phyloP scores from a whole-genome alignment of 148 eudicot species.

The Persicaria maculosa region DNA sequence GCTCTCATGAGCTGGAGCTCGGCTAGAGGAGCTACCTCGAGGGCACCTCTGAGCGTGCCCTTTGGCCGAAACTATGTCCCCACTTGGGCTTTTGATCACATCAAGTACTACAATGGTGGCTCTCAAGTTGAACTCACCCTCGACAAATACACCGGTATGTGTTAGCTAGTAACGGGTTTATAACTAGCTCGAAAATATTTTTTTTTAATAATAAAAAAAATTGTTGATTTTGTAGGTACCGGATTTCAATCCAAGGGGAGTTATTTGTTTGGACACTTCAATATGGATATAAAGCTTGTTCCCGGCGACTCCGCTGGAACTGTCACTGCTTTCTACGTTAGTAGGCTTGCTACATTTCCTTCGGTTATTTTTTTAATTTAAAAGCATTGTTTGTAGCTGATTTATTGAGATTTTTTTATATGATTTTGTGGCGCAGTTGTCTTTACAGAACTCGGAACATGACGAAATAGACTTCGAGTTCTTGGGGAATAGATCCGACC shows the following conservation, averaged over 20 bases:
- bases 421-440: conserved; percentile 25
- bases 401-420: not conserved
- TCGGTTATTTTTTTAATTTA: not conserved
- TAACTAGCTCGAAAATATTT: not conserved
- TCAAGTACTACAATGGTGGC: conserved; percentile 66
- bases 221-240: conserved; percentile 27
- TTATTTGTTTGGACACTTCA: conserved; percentile 55
- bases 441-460: conserved; percentile 45
- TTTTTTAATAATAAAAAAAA: not conserved
- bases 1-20: conserved; percentile 12
- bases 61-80: conserved; percentile 66
- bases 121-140: conserved; percentile 52
- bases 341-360: conserved; percentile 6
- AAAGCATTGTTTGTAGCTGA: not conserved
- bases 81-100: conserved; percentile 81
- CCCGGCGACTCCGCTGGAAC: conserved; percentile 52
- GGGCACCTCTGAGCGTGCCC: conserved; percentile 47
- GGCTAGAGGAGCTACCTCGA: conserved; percentile 34
- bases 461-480: conserved; percentile 52
- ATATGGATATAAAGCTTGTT: conserved; percentile 48
- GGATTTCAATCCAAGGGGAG: conserved; percentile 64
- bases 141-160: conserved; percentile 57
- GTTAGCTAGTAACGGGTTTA: too few relatives aligned
- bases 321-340: conserved; percentile 59
- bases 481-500: conserved; percentile 43